Base-by-base conservation (phyloP, 768 basidiomycete species). In the Leccinum variicolor region DNA sequence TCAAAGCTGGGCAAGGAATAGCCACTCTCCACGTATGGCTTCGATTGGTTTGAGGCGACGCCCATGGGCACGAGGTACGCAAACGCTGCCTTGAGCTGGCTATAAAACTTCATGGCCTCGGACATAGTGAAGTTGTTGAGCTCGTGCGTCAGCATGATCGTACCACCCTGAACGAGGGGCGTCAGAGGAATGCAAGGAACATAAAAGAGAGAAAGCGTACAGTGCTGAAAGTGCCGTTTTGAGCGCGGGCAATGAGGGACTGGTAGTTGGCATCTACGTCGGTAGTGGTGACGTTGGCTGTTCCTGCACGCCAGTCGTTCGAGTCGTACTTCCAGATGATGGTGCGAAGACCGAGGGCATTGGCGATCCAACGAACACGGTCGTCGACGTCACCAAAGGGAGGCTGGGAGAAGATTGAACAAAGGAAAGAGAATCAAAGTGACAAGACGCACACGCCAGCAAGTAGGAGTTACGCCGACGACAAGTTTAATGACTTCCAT, bases 241-340 rank as follows among this genome's bases (percentile, higher is more conserved):
- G 63, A 5, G 81, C 81, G 19, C 74, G 73, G 23, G 75, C 50
- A 28, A 88, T 73, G 69, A 91, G 78, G 8, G 53, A 60, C 53
- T 84, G 67, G 64, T 89, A 89, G 62, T 84, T 81, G 49, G 68
- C 64, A 51, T 83, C 77, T 17, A 87, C 76, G 29, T 77, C 69
- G 26, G 77, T 77, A 2, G 70, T 68, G 9, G 78, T 80, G 46
- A 79, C 62, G 34, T 73, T 72, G 3, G 75, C 78, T 2, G 75
- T 76, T 6, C 83, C 81, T 25, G 79, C 81, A 66, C 83, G 80
- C 89, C 89, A 92, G 70, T 94, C 90, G 39, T 79, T 74, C n/a
- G 84, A 81, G 64, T 88, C 85, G 58, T 79, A 84, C 62, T 76
- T 69, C 91, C 92, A 93, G 52, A 92, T 76, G 66, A 93, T 78